Base-by-base conservation (phyloP, 2,329 filamentous ascomycete genomes). In the Fusarium torulosum region DNA sequence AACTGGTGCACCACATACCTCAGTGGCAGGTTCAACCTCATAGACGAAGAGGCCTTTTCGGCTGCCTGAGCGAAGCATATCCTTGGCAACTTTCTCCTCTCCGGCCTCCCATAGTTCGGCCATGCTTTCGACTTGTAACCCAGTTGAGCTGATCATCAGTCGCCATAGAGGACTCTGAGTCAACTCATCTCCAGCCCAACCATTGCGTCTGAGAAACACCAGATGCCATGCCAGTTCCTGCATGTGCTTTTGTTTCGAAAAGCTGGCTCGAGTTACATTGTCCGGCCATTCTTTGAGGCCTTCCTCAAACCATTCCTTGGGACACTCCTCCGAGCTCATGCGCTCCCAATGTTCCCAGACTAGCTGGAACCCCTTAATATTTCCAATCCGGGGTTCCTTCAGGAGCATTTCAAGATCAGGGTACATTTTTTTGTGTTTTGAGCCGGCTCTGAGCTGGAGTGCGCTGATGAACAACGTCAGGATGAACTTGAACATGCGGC, bases 141-240 rank as follows among this genome's bases (percentile, higher is more conserved):
- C 35, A 37, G 35, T 37, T 37, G 35, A 37, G 35, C 35, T 37
- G 35, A 17, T 17, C 5, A 37, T n/a, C 15, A 37, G 35, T 37
- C 9, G 17, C 35, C 35, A 37, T 19, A 37, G 5, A 37, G 7
- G 35, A 37, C 9, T 7, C 4, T 9, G 4, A n/a, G 35, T 17
- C 9, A 17, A 17, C 7, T 37, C 17, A 10, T 37, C 4, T 5
- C 17, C 3, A 19, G 8, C 17, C 17, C 7, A 37, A 13, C 8
- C 9, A 7, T 9, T 4, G 15, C 4, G 6, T 21, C 29, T 37
- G 11, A 65, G 23, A 2, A 4, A 10, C 29, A 11, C 9, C 4
- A 65, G 14, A 35, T 59, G 43, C 44, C 50, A 60, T 29, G 49
- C 54, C n/a, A 54, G 25, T 27, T 66, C 62, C 13, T 23, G 55